These are phyloP conservation scores for Leccinum angustisporum DNA, from an alignment of 1,284 basidiomycete species.

Conservation along the genomic window DNA sequence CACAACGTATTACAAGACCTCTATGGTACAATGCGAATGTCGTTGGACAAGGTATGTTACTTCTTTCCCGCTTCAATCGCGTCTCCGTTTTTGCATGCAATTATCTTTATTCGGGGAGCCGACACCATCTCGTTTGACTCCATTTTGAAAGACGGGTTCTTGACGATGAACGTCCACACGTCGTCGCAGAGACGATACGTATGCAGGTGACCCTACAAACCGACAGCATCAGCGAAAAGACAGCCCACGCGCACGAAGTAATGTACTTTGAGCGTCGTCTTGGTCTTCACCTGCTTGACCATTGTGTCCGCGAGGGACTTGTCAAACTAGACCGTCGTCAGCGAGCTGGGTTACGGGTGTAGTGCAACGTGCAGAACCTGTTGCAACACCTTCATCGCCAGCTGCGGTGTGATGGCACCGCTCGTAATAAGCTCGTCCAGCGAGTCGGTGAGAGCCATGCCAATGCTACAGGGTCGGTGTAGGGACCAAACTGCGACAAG, in stretches of 20 bases:
- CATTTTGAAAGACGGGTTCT: slow-evolving; percentile 92
- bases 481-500: slow-evolving; percentile 4
- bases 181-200: slow-evolving; percentile 96
- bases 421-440: slow-evolving; percentile 98
- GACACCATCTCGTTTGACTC: slow-evolving; percentile 83
- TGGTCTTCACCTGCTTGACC: slow-evolving; percentile 88
- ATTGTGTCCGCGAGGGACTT: slow-evolving; percentile 86
- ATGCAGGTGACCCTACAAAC: slow-evolving; percentile 75
- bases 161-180: slow-evolving; percentile 96
- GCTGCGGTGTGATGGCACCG: slow-evolving; percentile 94
- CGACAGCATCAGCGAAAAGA: slow-evolving; percentile 7
- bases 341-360: background rate
- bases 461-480: slow-evolving; percentile 63
- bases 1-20: slow-evolving; percentile 21
- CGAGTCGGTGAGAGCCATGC: slow-evolving; percentile 97
- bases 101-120: slow-evolving; percentile 87
- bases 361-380: slow-evolving; percentile 58
- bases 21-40: slow-evolving; percentile 24
- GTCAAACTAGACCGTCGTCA: slow-evolving; percentile 70
- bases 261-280: slow-evolving; percentile 83
- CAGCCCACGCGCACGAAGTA: background rate
- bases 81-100: slow-evolving; percentile 93
- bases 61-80: slow-evolving; percentile 73
- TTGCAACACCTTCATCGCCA: slow-evolving; percentile 95
- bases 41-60: slow-evolving; percentile 14